These are phyloP conservation scores for Aspergillus sp. DNA, from an alignment of 2,329 filamentous ascomycete genomes.

Conservation along the genomic window DNA sequence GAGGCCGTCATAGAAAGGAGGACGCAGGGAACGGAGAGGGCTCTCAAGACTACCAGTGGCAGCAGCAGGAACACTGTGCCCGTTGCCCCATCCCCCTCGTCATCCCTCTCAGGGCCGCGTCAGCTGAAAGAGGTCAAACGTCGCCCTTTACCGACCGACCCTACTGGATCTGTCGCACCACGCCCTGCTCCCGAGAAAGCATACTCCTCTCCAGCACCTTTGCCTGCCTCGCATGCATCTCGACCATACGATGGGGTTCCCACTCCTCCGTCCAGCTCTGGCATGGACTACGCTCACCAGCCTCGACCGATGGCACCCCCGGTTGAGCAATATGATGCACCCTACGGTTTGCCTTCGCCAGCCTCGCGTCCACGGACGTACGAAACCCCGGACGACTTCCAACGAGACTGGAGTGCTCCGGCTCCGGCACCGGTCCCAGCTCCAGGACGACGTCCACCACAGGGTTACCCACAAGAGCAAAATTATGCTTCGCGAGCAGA, in stretches of 20 bases:
- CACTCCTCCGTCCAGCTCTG: conserved; percentile 47
- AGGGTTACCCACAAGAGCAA: conserved; percentile 24
- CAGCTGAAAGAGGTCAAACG: conserved; percentile 70
- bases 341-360: conserved; percentile 33
- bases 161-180: conserved; percentile 53
- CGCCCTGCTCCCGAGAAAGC: conserved; percentile 45
- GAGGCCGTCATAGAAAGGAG: conserved; percentile 61
- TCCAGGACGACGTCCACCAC: conserved; percentile 16
- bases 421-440: conserved; percentile 13
- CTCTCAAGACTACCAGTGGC: conserved; percentile 29
- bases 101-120: conserved; percentile 46
- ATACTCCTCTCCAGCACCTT: conserved; percentile 30
- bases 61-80: conserved; percentile 11
- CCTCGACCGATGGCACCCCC: conserved; percentile 67
- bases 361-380: conserved; percentile 24
- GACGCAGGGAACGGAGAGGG: conserved; percentile 42
- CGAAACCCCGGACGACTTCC: conserved; percentile 32
- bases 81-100: conserved; percentile 13
- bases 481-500: conserved; percentile 13
- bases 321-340: conserved; percentile 50
- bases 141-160: conserved; percentile 78
- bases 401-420: conserved; percentile 27
- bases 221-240: conserved; percentile 29
- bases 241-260: conserved; percentile 24
- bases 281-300: conserved; percentile 72